phyloP scores from a whole-genome alignment of 352 stramenopile genomes.

The Phytophthora niederhauseri region DNA sequence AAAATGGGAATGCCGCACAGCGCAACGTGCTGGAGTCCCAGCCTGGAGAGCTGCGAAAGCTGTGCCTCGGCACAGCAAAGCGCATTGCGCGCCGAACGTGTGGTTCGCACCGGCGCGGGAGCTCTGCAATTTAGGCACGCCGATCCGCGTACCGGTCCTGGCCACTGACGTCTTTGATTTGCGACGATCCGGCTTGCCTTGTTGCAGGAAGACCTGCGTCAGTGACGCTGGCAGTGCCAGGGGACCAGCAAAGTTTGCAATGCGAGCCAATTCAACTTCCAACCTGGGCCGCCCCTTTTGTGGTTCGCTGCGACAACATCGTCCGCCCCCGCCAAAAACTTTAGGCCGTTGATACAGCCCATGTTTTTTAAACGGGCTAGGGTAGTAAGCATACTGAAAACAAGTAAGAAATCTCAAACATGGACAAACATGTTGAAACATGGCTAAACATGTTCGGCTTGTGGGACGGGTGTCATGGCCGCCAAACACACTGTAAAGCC shows the following conservation, averaged over 20 bases:
- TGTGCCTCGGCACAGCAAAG: not conserved
- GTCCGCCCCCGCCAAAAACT: slow-evolving; percentile 18
- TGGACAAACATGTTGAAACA: too few relatives aligned
- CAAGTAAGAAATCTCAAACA: too few relatives aligned
- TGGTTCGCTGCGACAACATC: slow-evolving; percentile 18
- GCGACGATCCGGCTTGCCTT: slow-evolving; percentile 24
- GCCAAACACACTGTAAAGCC: too few relatives aligned
- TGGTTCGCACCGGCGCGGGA: not conserved
- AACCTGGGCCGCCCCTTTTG: slow-evolving; percentile 22
- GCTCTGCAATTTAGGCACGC: slow-evolving; percentile 1
- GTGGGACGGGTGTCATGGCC: too few relatives aligned
- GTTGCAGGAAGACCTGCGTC: not conserved
- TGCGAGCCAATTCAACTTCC: not conserved
- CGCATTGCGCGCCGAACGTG: slow-evolving; percentile 3
- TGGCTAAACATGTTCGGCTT: too few relatives aligned
- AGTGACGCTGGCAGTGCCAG: too few relatives aligned
- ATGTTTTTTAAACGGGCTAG: too few relatives aligned
- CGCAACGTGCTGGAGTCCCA: too few relatives aligned
- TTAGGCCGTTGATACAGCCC: too few relatives aligned
- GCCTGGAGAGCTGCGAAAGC: too few relatives aligned
- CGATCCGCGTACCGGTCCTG: slow-evolving; percentile 2
- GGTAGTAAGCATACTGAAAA: too few relatives aligned
- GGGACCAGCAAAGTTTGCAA: not conserved
- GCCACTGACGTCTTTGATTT: slow-evolving; percentile 35
- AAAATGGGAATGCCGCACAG: not conserved